Evolutionary conservation across 306 rosid species (phyloP), one percentile per base, ranked within the genome.

Genomic region (Bauhinia variegata): DNA sequence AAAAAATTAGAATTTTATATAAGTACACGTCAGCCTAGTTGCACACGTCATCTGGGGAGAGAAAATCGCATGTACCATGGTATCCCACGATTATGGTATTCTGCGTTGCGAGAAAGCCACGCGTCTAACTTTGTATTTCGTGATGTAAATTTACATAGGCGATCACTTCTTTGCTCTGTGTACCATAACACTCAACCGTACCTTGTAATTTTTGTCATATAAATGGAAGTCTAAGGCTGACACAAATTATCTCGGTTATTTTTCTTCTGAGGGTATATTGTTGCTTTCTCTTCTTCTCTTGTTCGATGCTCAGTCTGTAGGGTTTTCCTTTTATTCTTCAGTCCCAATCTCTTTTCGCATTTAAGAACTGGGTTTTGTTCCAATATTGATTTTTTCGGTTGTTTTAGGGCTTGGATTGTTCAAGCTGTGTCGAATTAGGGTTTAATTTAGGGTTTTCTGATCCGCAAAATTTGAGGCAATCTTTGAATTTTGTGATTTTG

Each of bases 281-380:
- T n/a, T n/a, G 61, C 36, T 44, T 28, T 28, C 13, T 9, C 3
- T 12, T 19, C 52, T 18, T 4, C 44, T 46, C 8, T 39, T 37
- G 30, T 43, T 58, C 46, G 70, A 65, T 71, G 49, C 71, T 54
- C 46, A 0, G 15, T n/a, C 48, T 44, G 49, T 53, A 4, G 11
- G 43, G 66, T 62, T 49, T 16, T 28, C 46, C 11, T n/a, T 14
- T 0, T 48, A 8, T 23, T 11, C 16, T 36, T 4, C 43, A 52
- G 32, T 70, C 41, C 67, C 62, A 63, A 55, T 31, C 63, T 48
- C 6, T 62, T 32, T 61, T 28, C 13, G 18, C 13, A 11, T 43
- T 1, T 34, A 57, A 37, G 36, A 36, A 6, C 12, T 11, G 14
- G 36, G 32, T 31, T 60, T 62, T 9, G 41, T 51, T 71, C 54